These are phyloP conservation scores for Keithomyces neogunnii DNA, from an alignment of 2,329 filamentous ascomycete genomes.

Conservation along the genomic window DNA sequence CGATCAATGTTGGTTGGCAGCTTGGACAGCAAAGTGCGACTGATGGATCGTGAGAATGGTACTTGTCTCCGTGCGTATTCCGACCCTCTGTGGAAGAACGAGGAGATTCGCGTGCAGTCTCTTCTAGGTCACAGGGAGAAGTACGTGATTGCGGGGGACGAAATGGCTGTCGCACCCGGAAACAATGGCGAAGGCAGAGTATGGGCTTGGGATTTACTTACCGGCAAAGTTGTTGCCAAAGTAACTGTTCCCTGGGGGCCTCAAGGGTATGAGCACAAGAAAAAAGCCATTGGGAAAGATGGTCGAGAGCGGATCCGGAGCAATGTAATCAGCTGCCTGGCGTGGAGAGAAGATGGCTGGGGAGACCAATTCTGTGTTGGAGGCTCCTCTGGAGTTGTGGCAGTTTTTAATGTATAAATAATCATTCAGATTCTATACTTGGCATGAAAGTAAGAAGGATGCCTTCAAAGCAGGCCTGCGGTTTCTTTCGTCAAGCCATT, in stretches of 20 bases:
- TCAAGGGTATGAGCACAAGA: conserved; percentile 36
- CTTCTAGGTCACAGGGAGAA: conserved; percentile 68
- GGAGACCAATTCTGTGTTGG: conserved; percentile 58
- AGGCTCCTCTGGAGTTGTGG: conserved; percentile 57
- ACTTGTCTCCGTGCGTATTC: conserved; percentile 65
- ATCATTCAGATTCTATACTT: not conserved
- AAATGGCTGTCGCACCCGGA: conserved; percentile 35
- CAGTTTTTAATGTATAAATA: conserved; percentile 42
- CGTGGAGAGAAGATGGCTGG: conserved; percentile 54
- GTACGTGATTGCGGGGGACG: conserved; percentile 73
- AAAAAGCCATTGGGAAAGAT: conserved; percentile 48
- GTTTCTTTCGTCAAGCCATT: conserved; percentile 4
- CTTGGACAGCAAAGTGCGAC: conserved; percentile 66
- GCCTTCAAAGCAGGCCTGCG: not conserved
- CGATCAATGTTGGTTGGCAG: conserved; percentile 66
- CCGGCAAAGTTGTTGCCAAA: conserved; percentile 57
- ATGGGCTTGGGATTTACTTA: conserved; percentile 79
- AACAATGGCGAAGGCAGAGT: conserved; percentile 47
- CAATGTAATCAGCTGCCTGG: conserved; percentile 54
- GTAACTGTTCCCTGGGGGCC: conserved; percentile 52
- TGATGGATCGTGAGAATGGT: conserved; percentile 74
- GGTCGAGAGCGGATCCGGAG: conserved; percentile 50
- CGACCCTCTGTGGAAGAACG: conserved; percentile 50
- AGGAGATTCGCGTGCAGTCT: conserved; percentile 65
- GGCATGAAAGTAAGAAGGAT: not conserved